Evolutionary conservation across 306 rosid species (phyloP).

Genomic region (Adenanthera pavonina): DNA sequence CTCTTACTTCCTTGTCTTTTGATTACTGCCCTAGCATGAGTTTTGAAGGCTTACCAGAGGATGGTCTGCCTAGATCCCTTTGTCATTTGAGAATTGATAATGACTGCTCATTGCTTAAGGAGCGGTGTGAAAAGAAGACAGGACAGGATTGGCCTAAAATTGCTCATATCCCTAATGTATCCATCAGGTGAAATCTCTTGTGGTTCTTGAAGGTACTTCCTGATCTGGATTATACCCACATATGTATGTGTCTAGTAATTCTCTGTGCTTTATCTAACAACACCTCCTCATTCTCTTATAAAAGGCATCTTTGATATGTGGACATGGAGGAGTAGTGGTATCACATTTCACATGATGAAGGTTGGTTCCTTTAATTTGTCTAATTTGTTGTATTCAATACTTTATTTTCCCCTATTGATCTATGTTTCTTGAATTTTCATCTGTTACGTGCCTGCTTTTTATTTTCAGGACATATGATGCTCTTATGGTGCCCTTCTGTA

Average conservation of each 20-base stretch:
- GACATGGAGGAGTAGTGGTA: too few species aligned
- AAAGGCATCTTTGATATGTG: too few species aligned
- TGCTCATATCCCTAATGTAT: background rate
- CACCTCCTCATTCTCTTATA: background rate
- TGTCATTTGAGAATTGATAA: background rate
- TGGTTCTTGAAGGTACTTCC: background rate
- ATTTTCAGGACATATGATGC: too few species aligned
- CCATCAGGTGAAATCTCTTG: too few species aligned
- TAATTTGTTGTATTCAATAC: too few species aligned
- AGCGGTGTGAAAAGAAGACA: background rate
- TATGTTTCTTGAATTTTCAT: too few species aligned
- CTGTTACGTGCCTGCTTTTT: too few species aligned
- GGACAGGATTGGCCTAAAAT: conserved; percentile 12
- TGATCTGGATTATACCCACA: background rate
- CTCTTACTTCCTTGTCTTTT: background rate
- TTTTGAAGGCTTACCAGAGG: background rate
- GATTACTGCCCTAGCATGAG: fast-evolving
- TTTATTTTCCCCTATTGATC: too few species aligned
- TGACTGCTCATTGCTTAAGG: background rate
- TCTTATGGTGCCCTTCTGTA: too few species aligned
- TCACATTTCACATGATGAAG: too few species aligned
- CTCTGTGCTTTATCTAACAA: background rate
- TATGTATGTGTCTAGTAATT: background rate
- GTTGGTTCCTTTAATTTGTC: too few species aligned
- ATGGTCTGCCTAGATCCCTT: background rate